phyloP scores from a whole-genome alignment of 2,329 filamentous ascomycete species.

The Aspergillus phoenicis region DNA sequence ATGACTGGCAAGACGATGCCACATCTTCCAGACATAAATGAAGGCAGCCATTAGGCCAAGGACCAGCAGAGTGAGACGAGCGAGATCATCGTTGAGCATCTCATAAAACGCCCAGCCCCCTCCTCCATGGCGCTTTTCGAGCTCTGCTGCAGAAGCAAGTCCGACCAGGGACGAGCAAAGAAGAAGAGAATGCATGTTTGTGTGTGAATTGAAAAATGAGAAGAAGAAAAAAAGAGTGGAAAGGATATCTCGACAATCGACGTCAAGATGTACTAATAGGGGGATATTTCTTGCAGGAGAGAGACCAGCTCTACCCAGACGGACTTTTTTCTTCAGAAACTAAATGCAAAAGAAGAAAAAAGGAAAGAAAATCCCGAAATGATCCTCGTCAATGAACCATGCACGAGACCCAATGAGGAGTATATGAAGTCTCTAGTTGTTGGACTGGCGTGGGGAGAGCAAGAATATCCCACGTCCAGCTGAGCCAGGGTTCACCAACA shows the following conservation, averaged over 20 bases:
- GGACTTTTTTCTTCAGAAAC: not conserved
- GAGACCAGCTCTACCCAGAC: slow-evolving; percentile 36
- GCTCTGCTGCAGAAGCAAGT: slow-evolving; percentile 29
- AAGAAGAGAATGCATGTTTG: slow-evolving; percentile 27
- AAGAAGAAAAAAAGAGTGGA: not conserved
- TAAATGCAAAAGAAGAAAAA: slow-evolving; percentile 3
- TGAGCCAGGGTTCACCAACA: slow-evolving; percentile 12
- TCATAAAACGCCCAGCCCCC: slow-evolving; percentile 28
- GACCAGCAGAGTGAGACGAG: slow-evolving; percentile 63
- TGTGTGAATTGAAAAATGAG: not conserved
- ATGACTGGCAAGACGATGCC: slow-evolving; percentile 64
- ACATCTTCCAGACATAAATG: slow-evolving; percentile 68
- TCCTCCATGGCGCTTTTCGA: slow-evolving; percentile 29
- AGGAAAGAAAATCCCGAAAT: not conserved
- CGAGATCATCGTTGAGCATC: slow-evolving; percentile 57
- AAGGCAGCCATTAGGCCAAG: slow-evolving; percentile 65
- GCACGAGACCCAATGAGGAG: not conserved
- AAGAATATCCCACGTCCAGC: slow-evolving; percentile 1
- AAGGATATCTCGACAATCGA: slow-evolving; percentile 1
- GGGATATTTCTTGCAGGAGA: slow-evolving; percentile 28
- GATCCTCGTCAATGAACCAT: not conserved
- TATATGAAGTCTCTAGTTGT: not conserved
- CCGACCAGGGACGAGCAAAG: slow-evolving; percentile 32
- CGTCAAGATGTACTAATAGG: not conserved
- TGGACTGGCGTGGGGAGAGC: not conserved